A percentile compares a stretch with the other conserved stretches of the same genome.
phyloP scores from a whole-genome alignment of 2,329 filamentous ascomycete species.

The Neofusicoccum umdonicola region DNA sequence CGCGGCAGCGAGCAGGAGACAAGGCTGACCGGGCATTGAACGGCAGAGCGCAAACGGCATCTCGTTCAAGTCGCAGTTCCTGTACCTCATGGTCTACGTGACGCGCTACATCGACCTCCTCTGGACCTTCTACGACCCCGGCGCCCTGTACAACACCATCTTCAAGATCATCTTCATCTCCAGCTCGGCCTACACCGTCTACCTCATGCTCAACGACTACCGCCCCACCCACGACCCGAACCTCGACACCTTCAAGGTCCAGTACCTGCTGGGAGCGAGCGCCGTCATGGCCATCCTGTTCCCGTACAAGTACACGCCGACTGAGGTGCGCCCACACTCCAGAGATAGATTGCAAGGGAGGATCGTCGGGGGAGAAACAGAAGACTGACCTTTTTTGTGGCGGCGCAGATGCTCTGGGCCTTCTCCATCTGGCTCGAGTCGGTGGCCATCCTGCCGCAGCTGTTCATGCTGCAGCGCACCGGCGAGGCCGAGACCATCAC shows the following conservation, averaged over 20 bases:
- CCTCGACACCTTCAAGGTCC: slow-evolving; percentile 93
- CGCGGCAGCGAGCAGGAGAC: not conserved
- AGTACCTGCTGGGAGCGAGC: slow-evolving; percentile 84
- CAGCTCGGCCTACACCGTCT: slow-evolving; percentile 89
- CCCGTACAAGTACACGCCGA: slow-evolving; percentile 77
- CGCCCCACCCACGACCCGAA: slow-evolving; percentile 97
- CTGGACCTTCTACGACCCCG: slow-evolving; percentile 72
- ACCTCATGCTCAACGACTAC: slow-evolving; percentile 96
- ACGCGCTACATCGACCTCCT: slow-evolving; percentile 92
- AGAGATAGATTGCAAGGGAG: not conserved
- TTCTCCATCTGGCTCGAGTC: slow-evolving; percentile 98
- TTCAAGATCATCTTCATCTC: slow-evolving; percentile 96
- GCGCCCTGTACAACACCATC: slow-evolving; percentile 76
- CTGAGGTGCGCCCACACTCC: slow-evolving; percentile 51
- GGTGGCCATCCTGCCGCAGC: slow-evolving; percentile 92
- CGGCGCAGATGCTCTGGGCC: slow-evolving; percentile 78
- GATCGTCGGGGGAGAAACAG: not conserved
- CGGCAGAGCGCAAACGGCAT: slow-evolving; percentile 91
- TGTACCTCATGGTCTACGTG: slow-evolving; percentile 91
- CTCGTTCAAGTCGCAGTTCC: slow-evolving; percentile 96
- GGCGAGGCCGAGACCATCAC: slow-evolving; percentile 99
- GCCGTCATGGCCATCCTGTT: slow-evolving; percentile 76
- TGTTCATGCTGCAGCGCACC: slow-evolving; percentile 97
- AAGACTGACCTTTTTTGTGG: slow-evolving; percentile 21
- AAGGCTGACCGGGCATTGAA: slow-evolving; percentile 9